These are phyloP conservation scores for Thymus mandschuricus DNA, from an alignment of 257 asterid species.

Conservation along the genomic window DNA sequence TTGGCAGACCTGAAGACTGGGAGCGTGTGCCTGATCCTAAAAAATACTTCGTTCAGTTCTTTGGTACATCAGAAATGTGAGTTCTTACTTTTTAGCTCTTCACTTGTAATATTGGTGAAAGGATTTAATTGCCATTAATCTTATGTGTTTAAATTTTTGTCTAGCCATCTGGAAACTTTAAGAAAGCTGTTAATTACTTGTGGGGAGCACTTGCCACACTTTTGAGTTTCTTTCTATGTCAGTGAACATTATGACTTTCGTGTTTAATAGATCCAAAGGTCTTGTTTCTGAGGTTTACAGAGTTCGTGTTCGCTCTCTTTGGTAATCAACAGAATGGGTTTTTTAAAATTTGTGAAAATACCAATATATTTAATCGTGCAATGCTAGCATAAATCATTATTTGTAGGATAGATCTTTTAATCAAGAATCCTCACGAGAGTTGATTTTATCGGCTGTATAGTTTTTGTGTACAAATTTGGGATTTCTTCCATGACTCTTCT, in stretches of 20 bases:
- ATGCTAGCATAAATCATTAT: not conserved
- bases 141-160: not conserved
- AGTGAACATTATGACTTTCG: not conserved
- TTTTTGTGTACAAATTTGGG: not conserved
- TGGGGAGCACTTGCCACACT: conserved; percentile 6
- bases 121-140: conserved; percentile 2
- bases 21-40: conserved; percentile 63
- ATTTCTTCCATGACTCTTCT: not conserved
- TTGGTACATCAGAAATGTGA: conserved; percentile 88
- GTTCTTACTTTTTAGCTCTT: conserved; percentile 31
- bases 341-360: not conserved
- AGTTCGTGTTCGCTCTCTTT: not conserved
- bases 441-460: not conserved
- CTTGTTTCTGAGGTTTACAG: not conserved
- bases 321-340: not conserved
- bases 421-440: conserved; percentile 5
- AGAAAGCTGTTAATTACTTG: conserved; percentile 17
- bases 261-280: not conserved
- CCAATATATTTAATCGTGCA: not conserved
- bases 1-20: conserved; percentile 84
- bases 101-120: conserved; percentile 21
- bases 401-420: not conserved
- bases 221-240: not conserved
- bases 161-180: not conserved
- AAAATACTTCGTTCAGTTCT: conserved; percentile 83